A percentile compares a stretch with the other conserved stretches of the same genome.
Evolutionary conservation across 1,284 basidiomycete genomes (phyloP).

Genomic region (Cerioporus squamosus): DNA sequence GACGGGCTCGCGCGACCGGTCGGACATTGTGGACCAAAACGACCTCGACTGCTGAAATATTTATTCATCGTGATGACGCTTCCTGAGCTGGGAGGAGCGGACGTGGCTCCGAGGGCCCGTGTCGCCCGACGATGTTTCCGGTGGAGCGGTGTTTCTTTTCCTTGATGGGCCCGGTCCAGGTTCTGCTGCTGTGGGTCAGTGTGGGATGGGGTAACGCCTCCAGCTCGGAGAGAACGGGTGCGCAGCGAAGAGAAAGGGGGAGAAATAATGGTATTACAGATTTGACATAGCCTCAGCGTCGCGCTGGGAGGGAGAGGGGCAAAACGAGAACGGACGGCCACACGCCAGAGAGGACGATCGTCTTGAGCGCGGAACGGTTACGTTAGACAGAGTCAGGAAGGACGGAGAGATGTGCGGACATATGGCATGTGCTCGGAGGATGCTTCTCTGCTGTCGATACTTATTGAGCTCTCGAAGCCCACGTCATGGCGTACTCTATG

Average conservation of each 20-base stretch:
- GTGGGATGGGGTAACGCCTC: background rate
- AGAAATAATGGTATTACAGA: background rate
- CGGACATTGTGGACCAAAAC: background rate
- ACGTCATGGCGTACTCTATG: no score
- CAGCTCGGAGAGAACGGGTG: background rate
- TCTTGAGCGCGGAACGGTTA: background rate
- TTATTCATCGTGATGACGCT: background rate
- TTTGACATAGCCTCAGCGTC: conserved; percentile 1
- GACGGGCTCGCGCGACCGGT: no score
- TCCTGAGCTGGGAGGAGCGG: background rate
- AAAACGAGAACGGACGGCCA: background rate
- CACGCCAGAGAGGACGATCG: background rate
- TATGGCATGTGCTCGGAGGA: background rate
- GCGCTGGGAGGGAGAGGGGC: background rate
- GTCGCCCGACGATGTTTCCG: background rate
- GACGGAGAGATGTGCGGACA: background rate
- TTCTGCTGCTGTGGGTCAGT: background rate
- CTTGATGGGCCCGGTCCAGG: background rate
- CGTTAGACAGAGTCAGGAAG: background rate
- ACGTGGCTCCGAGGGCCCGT: background rate
- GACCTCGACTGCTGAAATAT: background rate
- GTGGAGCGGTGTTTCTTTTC: background rate
- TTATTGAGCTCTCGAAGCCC: no score
- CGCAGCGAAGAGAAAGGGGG: background rate
- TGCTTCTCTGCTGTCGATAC: background rate